phyloP scores from a whole-genome alignment of 768 basidiomycete genomes.

The Phaeotremella fagi region DNA sequence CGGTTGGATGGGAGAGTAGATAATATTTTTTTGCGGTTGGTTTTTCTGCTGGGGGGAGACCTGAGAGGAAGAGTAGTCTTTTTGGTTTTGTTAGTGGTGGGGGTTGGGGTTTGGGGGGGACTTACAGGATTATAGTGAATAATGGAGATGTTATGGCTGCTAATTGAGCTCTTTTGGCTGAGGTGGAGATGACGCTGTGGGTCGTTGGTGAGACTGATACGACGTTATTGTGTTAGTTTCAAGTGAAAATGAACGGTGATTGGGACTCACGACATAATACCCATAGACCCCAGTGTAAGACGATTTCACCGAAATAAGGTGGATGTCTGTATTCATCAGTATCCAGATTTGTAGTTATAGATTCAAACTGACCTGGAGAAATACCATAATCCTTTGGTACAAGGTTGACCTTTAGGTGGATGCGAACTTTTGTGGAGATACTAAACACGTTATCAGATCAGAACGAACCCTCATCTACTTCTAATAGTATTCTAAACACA shows the following conservation, averaged over 20 bases:
- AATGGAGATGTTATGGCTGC: conserved; percentile 61
- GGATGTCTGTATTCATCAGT: conserved; percentile 58
- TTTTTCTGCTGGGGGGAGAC: conserved; percentile 67
- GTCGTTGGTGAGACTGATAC: conserved; percentile 60
- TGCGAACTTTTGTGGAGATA: conserved; percentile 56
- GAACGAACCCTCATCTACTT: too few relatives aligned
- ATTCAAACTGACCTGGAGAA: conserved; percentile 28
- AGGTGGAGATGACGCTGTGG: conserved; percentile 51
- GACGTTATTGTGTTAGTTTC: too few relatives aligned
- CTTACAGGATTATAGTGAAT: conserved; percentile 60
- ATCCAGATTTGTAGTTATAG: too few relatives aligned
- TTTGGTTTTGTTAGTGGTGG: neutral
- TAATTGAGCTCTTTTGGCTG: conserved; percentile 58
- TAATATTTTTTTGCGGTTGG: conserved; percentile 61
- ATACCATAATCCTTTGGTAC: conserved; percentile 47
- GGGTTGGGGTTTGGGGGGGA: neutral
- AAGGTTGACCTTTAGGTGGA: conserved; percentile 55
- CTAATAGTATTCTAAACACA: conserved; percentile 5
- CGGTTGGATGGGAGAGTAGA: conserved; percentile 51
- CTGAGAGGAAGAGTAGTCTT: conserved; percentile 59
- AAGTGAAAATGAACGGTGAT: too few relatives aligned
- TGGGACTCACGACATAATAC: conserved; percentile 23
- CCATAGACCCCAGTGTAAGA: conserved; percentile 38
- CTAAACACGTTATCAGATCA: conserved; percentile 21
- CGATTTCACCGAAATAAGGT: conserved; percentile 68